These are phyloP conservation scores for Phoma herbarum DNA, from an alignment of 2,329 filamentous ascomycete genomes.

Conservation along the genomic window DNA sequence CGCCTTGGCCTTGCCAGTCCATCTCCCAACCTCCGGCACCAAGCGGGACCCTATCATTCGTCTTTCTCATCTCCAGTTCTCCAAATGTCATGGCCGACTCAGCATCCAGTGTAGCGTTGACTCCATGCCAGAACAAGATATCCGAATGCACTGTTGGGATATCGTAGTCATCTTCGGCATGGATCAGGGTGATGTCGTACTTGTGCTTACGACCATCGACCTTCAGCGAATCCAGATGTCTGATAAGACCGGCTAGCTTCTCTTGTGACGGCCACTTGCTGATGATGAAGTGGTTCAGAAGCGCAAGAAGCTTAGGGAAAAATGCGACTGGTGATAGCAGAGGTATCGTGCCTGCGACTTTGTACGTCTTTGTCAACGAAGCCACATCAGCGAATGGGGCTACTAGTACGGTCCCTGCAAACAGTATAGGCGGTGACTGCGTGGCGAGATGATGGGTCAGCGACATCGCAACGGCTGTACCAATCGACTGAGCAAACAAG, in stretches of 20 bases:
- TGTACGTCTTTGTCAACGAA: slow-evolving; percentile 65
- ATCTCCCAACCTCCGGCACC: slow-evolving; percentile 62
- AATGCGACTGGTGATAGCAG: slow-evolving; percentile 61
- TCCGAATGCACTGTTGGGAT: slow-evolving; percentile 62
- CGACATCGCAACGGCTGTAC: neutral
- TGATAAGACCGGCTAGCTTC: slow-evolving; percentile 58
- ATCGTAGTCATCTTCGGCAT: slow-evolving; percentile 62
- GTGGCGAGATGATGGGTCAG: slow-evolving; percentile 53
- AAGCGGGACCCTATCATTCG: slow-evolving; percentile 49
- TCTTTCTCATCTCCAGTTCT: slow-evolving; percentile 58
- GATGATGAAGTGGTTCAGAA: slow-evolving; percentile 59
- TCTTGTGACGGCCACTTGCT: slow-evolving; percentile 64
- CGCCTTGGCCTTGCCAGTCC: slow-evolving; percentile 58
- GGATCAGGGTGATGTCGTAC: slow-evolving; percentile 61
- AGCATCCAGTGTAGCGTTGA: slow-evolving; percentile 56
- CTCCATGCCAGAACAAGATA: slow-evolving; percentile 63
- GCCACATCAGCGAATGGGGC: slow-evolving; percentile 66
- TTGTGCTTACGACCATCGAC: slow-evolving; percentile 43
- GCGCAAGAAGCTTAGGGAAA: slow-evolving; percentile 54
- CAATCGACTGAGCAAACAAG: neutral
- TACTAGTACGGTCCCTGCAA: slow-evolving; percentile 64
- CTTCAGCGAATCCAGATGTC: slow-evolving; percentile 34
- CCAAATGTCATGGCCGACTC: slow-evolving; percentile 52
- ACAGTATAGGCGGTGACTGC: slow-evolving; percentile 56
- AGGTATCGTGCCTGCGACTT: slow-evolving; percentile 64